phyloP scores from a whole-genome alignment of 208 protist species.

The Crithidia expoeki region DNA sequence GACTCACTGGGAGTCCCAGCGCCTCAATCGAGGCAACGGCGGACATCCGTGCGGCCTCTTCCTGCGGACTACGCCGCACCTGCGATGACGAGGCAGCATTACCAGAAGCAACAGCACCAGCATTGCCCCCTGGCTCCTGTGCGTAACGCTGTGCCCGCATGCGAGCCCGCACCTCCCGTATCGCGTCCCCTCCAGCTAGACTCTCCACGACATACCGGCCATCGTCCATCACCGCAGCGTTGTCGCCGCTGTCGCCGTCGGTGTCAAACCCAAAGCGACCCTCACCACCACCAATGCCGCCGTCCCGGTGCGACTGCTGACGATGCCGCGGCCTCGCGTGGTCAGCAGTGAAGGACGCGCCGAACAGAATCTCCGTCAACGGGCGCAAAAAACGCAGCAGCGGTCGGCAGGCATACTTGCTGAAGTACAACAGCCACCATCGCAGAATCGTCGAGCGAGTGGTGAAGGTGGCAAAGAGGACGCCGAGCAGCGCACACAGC shows the following conservation, averaged over 20 bases:
- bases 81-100: neutral
- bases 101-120: neutral
- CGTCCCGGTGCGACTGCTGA: neutral
- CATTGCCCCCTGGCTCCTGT: neutral
- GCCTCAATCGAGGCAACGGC: constrained; percentile 53
- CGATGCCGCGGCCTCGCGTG: constrained; percentile 39
- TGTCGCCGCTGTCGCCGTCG: constrained; percentile 2
- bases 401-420: constrained; percentile 42
- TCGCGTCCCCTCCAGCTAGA: constrained; percentile 19
- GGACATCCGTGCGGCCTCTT: constrained; percentile 12
- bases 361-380: constrained; percentile 39
- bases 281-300: too few relatives aligned
- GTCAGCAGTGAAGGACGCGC: constrained; percentile 37
- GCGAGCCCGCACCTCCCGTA: constrained; percentile 27
- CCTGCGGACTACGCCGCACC: constrained; percentile 9
- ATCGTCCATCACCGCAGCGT: constrained; percentile 21
- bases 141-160: constrained; percentile 25
- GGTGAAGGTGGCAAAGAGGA: constrained; percentile 48
- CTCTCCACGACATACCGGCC: constrained; percentile 63
- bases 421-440: constrained; percentile 42
- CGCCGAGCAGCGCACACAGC: constrained; percentile 51
- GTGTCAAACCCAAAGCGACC: constrained; percentile 5
- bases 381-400: constrained; percentile 49
- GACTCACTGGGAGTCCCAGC: constrained; percentile 51
- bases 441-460: constrained; percentile 22